Base-by-base conservation (phyloP, 306 rosid species). In the Vigna mungo region DNA sequence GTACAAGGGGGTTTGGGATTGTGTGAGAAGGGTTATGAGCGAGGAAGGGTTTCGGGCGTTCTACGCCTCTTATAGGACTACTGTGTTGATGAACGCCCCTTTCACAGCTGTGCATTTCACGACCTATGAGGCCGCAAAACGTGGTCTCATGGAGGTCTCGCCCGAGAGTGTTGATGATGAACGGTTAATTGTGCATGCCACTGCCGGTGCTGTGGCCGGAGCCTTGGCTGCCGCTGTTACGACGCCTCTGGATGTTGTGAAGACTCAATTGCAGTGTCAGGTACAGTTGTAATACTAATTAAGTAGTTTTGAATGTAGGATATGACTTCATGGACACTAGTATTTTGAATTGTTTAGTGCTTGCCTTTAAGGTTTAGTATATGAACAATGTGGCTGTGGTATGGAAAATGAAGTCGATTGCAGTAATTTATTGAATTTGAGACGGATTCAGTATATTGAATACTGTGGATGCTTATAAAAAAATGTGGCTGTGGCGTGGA, bases 221-320 rank as follows among this genome's bases (percentile, higher is more conserved):
- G 91, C 87, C 4, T 81, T 89, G 90, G 97, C 97, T 77, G 87
- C 97, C 2, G 80, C 43, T 0, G 76, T 89, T 17, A 91, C 97
- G 3, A 91, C 97, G 6, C 97, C 97, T 2, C 91, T 91, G 2
- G 97, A 91, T 85, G 97, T 91, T 61, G 94, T 89, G 46, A 91
- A 89, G 77, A 91, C 97, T 64, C 97, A 91, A 66, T 81, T 91
- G 77, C 94, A 91, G 68, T 91, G 94, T 81, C 97, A 91, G 94
- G 97, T 91, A 71, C 37, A 44, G 1, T 37, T 55, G 4, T 27
- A 18, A 2, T 41, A 4, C 34, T 43, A 0, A 13, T 41, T 15
- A 6, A 34, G 46, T 61, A 34, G 46, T 61, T 62, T 62, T 62
- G 25, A 16, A 34, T 3, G 44, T 63, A 36, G 14, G 6, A 60